A percentile compares a stretch with the other conserved stretches of the same genome.
Evolutionary conservation across 257 asterid species (phyloP).

Genomic region (Misopates orontium): DNA sequence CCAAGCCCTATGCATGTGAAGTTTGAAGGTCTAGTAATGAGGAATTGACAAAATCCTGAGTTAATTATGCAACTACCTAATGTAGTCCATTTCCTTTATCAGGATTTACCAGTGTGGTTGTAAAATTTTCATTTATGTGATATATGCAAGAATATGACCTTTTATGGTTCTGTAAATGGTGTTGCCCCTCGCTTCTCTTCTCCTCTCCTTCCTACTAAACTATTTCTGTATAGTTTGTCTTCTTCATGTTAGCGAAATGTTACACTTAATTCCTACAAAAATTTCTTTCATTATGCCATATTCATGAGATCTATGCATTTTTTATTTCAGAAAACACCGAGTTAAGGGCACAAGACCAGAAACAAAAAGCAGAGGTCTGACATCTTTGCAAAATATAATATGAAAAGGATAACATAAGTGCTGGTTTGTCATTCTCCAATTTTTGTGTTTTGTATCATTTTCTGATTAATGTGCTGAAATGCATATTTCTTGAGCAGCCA

Average conservation of each 20-base stretch:
- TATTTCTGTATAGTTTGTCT: background rate
- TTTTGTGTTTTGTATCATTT: constrained; percentile 19
- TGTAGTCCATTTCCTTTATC: constrained; percentile 9
- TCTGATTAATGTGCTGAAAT: constrained; percentile 30
- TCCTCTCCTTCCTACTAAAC: background rate
- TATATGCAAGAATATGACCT: background rate
- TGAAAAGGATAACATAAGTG: constrained; percentile 23
- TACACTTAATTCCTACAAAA: background rate
- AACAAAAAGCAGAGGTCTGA: constrained; percentile 58
- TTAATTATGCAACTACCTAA: background rate
- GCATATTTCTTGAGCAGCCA: constrained; percentile 42
- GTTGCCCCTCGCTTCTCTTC: background rate
- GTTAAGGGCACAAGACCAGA: constrained; percentile 33
- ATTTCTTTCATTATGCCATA: constrained; percentile 18
- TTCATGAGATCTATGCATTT: constrained; percentile 12
- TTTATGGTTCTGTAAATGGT: background rate
- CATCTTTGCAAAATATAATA: constrained; percentile 34
- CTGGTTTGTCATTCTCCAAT: constrained; percentile 16
- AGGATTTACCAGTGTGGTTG: background rate
- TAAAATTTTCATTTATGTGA: background rate
- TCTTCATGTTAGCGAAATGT: background rate
- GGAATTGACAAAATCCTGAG: background rate
- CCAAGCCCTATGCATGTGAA: background rate
- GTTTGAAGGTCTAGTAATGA: background rate
- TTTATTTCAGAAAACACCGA: constrained; percentile 49